These are phyloP conservation scores for Pinus albicaulis DNA, from an alignment of 75 land plant species.

Conservation along the genomic window DNA sequence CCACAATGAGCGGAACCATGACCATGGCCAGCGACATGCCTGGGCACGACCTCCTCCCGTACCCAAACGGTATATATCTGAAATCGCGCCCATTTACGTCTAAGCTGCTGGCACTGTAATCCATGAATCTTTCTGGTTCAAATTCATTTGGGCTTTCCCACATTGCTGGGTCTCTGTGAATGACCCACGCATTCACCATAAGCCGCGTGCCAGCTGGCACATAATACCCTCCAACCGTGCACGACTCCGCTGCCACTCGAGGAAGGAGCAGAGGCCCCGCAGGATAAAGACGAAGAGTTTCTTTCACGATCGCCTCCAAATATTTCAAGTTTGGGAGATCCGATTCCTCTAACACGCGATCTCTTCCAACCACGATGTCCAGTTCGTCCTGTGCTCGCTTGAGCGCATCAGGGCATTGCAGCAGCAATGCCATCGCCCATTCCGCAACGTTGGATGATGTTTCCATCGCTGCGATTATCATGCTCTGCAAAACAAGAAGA, in stretches of 20 bases:
- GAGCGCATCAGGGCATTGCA: neutral
- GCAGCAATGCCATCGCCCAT: neutral
- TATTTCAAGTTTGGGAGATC: neutral
- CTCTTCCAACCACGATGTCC: neutral
- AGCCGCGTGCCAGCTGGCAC: neutral
- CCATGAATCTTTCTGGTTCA: neutral
- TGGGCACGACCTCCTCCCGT: constrained; percentile 14
- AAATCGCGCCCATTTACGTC: constrained; percentile 3
- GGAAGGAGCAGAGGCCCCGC: neutral
- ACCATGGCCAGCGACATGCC: constrained; percentile 4
- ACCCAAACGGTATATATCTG: constrained; percentile 8
- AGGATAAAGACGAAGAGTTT: neutral
- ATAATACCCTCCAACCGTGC: neutral
- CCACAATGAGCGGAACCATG: too few species aligned
- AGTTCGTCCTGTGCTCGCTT: neutral
- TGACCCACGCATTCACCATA: neutral
- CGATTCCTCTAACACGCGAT: neutral
- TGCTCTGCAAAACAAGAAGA: neutral
- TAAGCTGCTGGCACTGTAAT: neutral
- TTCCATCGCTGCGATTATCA: neutral
- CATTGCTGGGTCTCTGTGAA: neutral
- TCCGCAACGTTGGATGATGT: neutral
- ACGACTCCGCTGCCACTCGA: neutral
- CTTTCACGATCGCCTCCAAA: neutral
- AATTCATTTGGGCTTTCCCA: neutral